Percentiles rank a stretch among this genome's conserved stretches.
Conservation (phyloP, 306 rosid genomes). For the Cucurbita maxima region DNA sequence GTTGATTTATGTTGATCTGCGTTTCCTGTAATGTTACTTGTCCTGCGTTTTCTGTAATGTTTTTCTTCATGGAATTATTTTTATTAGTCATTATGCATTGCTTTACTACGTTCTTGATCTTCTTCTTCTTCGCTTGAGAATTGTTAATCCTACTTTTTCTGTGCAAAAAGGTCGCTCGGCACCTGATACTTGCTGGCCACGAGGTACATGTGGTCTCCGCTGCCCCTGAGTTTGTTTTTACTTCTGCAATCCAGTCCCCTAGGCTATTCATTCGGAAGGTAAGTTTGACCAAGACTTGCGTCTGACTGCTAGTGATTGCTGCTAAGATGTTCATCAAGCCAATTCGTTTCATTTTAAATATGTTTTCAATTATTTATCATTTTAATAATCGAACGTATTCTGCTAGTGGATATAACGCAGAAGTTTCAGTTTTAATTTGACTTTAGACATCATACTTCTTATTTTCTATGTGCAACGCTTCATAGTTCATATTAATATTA, state of each 20-base stretch:
- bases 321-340: not conserved
- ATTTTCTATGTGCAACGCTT: not conserved
- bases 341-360: not conserved
- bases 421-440: not conserved
- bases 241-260: constrained; percentile 65
- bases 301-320: not conserved
- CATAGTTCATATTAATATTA: not conserved
- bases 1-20: not conserved
- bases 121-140: not conserved
- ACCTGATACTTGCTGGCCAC: constrained; percentile 75
- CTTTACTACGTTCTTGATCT: not conserved
- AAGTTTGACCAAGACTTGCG: not conserved
- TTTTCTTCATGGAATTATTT: not conserved
- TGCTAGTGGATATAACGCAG: not conserved
- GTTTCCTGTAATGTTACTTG: not conserved
- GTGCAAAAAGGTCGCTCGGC: constrained; percentile 52
- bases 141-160: not conserved
- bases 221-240: constrained; percentile 90
- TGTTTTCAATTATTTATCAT: not conserved
- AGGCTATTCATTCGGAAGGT: constrained; percentile 80
- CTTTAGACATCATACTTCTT: not conserved
- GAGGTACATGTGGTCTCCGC: constrained; percentile 91
- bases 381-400: not conserved
- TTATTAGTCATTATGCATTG: not conserved
- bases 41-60: not conserved